Base-by-base conservation (phyloP, 1,284 basidiomycete genomes). In the Austroboletus novae-zelandiae region DNA sequence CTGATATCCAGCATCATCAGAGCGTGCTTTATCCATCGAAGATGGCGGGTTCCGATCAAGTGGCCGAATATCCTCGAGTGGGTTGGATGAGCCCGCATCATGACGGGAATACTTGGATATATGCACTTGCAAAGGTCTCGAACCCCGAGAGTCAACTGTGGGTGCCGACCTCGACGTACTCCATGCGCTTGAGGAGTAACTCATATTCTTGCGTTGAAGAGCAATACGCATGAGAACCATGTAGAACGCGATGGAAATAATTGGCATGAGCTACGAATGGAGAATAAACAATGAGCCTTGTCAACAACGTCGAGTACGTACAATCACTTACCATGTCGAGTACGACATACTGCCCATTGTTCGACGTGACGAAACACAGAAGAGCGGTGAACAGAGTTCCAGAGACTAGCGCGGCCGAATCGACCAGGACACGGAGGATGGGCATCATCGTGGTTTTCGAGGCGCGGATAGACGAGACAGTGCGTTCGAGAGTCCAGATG, bases 381-480 rank as follows among this genome's bases (percentile, higher is more conserved):
- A 72, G 64, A 13, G 64, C 62, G 17, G 64, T 56, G 67, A 61
- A 47, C 25, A 71, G 64, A 2, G 68, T 61, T 42, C 64, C 51
- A 6, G 68, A 67, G 53, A 70, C 70, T 11, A 71, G 53, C 3
- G 60, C 55, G 4, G 64, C 70, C 17, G 68, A 62, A 57, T 71
- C 71, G 47, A 71, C 57, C 29, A 70, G 57, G 23, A 68, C 62
- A 29, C 61, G 59, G 5, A 70, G 42, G 9, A 71, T 54, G 3
- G 64, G 64, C 25, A 55, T 57, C 31, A 34, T 9, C 34, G 17
- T 27, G 13, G 20, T 18, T 20, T 40, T 32, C 10, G 41, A 47
- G 8, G 20, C 3, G 9, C 43, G 52, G 1, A 54, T 37, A n/a
- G 39, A 18, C 6, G 45, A 18, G 14, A 45, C 31, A 23, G 32